Conservation (phyloP, 1,284 basidiomycete species). For the Cryptococcus deneoformans region DNA sequence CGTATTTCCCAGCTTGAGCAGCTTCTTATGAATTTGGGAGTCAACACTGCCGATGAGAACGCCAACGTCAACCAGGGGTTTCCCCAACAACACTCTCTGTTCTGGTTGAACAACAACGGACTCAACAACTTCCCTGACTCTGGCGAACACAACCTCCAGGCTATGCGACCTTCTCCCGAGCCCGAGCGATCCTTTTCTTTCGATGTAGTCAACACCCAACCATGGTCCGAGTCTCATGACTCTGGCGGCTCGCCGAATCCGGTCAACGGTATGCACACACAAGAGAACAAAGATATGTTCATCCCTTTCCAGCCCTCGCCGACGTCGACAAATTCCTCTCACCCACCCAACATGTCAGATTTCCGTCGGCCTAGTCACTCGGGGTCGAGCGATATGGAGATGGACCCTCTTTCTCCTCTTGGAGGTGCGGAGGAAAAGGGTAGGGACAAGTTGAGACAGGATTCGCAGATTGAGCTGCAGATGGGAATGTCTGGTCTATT, state of each 20-base stretch:
- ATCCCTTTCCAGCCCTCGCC: constrained; percentile 34
- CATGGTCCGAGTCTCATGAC: constrained; percentile 3
- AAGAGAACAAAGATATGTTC: constrained; percentile 16
- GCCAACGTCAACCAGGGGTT: not conserved
- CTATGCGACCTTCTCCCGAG: constrained; percentile 37
- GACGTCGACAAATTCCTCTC: constrained; percentile 19
- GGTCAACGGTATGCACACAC: constrained; percentile 1
- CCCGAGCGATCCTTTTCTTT: constrained; percentile 28
- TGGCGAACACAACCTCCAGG: constrained; percentile 18
- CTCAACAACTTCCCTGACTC: constrained; percentile 1
- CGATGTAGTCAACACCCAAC: constrained; percentile 4
- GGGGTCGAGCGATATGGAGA: constrained; percentile 10
- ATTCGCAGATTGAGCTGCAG: constrained; percentile 29
- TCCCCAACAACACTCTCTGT: constrained; percentile 1
- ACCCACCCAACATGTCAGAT: constrained; percentile 13
- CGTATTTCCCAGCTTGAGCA: constrained; percentile 40
- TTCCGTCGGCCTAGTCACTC: constrained; percentile 14
- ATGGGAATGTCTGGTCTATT: constrained; percentile 32
- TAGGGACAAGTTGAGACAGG: constrained; percentile 20
- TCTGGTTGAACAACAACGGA: not conserved
- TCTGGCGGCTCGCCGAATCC: constrained; percentile 1
- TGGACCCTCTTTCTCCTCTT: constrained; percentile 13
- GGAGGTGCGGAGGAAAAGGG: not conserved
- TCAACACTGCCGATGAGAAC: constrained; percentile 2
- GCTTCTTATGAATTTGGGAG: constrained; percentile 18